Base-by-base conservation (phyloP, 805 yeast genomes). In the Kluyveromyces wickerhamii region DNA sequence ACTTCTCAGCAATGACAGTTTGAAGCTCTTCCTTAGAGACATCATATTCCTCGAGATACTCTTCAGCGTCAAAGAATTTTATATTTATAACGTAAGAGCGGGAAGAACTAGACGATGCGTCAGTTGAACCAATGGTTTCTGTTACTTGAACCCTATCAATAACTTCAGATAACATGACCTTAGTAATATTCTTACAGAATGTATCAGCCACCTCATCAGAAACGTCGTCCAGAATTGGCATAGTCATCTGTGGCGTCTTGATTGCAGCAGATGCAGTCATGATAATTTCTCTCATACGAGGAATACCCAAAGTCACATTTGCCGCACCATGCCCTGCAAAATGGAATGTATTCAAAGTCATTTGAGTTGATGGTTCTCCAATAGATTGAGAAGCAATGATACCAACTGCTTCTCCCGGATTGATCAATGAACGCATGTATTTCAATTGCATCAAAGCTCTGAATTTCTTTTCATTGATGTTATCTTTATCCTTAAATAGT, bases 241-340 rank as follows among this genome's bases (percentile, higher is more conserved):
- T 67, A 3, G 92, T 77, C 98, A 92, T 92, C 66, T 92, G 97
- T 29, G 99, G 99, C n/a, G 99, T 92, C 67, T 86, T 85, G 54
- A 92, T 92, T 31, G 82, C 65, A 15, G 95, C 77, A 40, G 96
- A 85, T 14, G 99, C 99, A 9, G 99, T 94, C 99, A 92, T 92
- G 59, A 92, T 87, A 62, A 92, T 92, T 73, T 92, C 99, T 76
- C 99, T 82, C 85, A 92, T 79, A 76, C 99, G 95, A 27, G 99
- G 99, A 57, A 92, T 92, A 82, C 99, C 99, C 52, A 92, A 72
- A 0, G 99, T 92, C 45, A 92, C 99, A 64, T 92, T 92, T 29
- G 98, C 98, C 39, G 98, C 99, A 77, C 99, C 99, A 67, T 94
- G 98, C 60, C 99, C 99, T 51, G 99, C 99, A 56, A 92, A 92